Evolutionary conservation across 371 early-diverging fungal genomes (phyloP), one percentile per base, ranked within the genome.

Genomic region (Haplosporangium sp.): DNA sequence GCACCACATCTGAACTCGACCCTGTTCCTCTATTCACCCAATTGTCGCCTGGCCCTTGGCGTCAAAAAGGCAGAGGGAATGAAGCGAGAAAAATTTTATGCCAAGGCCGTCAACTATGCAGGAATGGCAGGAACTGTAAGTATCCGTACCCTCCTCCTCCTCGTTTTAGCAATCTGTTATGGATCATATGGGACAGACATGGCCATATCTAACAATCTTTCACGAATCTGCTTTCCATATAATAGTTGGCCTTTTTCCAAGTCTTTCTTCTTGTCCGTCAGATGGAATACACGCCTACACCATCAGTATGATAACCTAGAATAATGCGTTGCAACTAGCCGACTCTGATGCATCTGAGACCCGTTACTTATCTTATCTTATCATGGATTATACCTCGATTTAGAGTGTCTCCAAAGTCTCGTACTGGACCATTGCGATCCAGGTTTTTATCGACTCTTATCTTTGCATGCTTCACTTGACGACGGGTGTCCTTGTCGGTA

Each of bases 201-300:
- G 5, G 1, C 40, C 43, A 14, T 48, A 0, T 14, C 37, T 13
- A 29, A 29, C 29, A 29, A 29, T 29, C 29, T 38, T 57, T 6
- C 53, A 37, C 36, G 21, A 9, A 21, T 6, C 52, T 38, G 9
- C 9, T 40, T 21, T 38, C n/a, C 37, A n/a, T 8, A 40, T 36
- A 43, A 20, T 38, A 82, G 59, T 59, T 86, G 8, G 85, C 89
- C 0, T 72, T 88, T 21, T 73, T 86, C 7, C 91, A 93, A 73
- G 83, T 90, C 18, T 84, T 86, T 58, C 73, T 90, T 16, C 64
- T 91, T 48, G 86, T 91, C 21, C 80, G 85, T 52, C 95, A 95
- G 80, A 91, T 92, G 89, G 89, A 89, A 63, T 89, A 87, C 63
- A 90, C 93, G 10, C 85, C 86, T 5, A 93, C 95, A 12, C 94